phyloP scores from a whole-genome alignment of 768 basidiomycete species.

The Mycena pura region DNA sequence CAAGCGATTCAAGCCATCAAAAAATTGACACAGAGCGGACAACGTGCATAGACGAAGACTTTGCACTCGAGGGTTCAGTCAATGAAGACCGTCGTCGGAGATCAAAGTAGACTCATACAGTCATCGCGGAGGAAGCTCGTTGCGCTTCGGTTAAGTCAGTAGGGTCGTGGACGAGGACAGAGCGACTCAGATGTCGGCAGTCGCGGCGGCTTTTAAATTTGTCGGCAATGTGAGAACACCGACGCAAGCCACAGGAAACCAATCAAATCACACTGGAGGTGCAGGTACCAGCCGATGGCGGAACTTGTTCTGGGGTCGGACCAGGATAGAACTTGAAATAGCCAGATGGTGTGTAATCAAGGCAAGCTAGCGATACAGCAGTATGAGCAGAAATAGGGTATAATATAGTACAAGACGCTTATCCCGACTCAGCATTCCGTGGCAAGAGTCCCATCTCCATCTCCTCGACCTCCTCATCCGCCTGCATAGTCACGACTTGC shows the following conservation, averaged over 20 bases:
- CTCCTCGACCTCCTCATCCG: slow-evolving; percentile 63
- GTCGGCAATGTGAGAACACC: not conserved
- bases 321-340: not conserved
- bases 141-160: not conserved
- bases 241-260: not conserved
- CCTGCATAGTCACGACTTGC: slow-evolving; percentile 51
- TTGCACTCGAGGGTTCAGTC: no score
- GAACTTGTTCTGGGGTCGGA: not conserved
- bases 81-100: no score
- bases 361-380: slow-evolving; percentile 11
- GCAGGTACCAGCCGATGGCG: not conserved
- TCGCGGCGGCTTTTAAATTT: slow-evolving; percentile 1
- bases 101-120: no score
- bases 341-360: not conserved
- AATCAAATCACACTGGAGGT: not conserved
- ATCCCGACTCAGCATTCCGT: slow-evolving; percentile 36
- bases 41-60: no score
- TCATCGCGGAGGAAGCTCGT: not conserved
- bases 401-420: slow-evolving; percentile 8
- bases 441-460: slow-evolving; percentile 61
- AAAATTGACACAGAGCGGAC: no score
- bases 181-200: no score
- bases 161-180: not conserved
- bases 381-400: no score
- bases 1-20: no score